A percentile compares a stretch with the other conserved stretches of the same genome.
Evolutionary conservation across 192 early-diverging fungal species (phyloP).

Genomic region (Backusella sp.): DNA sequence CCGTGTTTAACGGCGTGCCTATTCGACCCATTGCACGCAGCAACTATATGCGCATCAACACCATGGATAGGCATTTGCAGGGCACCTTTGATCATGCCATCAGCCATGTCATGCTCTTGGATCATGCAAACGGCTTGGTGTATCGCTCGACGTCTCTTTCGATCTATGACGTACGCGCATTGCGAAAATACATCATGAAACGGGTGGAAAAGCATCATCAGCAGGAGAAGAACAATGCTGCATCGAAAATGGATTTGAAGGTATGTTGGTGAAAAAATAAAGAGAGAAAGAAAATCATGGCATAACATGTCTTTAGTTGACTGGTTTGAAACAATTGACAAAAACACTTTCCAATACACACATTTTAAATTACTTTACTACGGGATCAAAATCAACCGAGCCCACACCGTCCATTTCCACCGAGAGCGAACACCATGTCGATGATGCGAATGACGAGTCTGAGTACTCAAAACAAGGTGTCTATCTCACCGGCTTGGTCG

Average conservation of each 20-base stretch:
- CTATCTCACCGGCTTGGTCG: slow-evolving; percentile 32
- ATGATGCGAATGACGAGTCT: not conserved
- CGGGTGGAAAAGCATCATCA: slow-evolving; percentile 8
- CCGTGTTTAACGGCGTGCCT: slow-evolving; percentile 37
- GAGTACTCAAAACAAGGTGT: slow-evolving; percentile 15
- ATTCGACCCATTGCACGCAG: slow-evolving; percentile 25
- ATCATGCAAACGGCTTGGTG: slow-evolving; percentile 23
- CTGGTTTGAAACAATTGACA: slow-evolving; percentile 14
- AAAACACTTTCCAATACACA: slow-evolving; percentile 32
- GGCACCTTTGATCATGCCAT: slow-evolving; percentile 11
- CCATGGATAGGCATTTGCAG: slow-evolving; percentile 12
- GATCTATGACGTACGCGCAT: slow-evolving; percentile 16
- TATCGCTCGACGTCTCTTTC: slow-evolving; percentile 28
- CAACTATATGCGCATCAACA: slow-evolving; percentile 28
- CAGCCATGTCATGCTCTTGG: slow-evolving; percentile 24
- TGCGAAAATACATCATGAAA: slow-evolving; percentile 31
- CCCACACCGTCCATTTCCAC: not conserved
- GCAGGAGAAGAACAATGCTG: slow-evolving; percentile 5
- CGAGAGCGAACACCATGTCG: not conserved
- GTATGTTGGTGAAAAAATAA: not conserved
- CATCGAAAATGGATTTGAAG: slow-evolving; percentile 19
- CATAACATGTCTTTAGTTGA: not conserved
- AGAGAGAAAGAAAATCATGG: not conserved
- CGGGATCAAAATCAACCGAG: slow-evolving; percentile 8
- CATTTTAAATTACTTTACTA: slow-evolving; percentile 23